A percentile compares a stretch with the other conserved stretches of the same genome.
Conservation (phyloP, 2,329 filamentous ascomycete genomes). For the Penicillium freii region DNA sequence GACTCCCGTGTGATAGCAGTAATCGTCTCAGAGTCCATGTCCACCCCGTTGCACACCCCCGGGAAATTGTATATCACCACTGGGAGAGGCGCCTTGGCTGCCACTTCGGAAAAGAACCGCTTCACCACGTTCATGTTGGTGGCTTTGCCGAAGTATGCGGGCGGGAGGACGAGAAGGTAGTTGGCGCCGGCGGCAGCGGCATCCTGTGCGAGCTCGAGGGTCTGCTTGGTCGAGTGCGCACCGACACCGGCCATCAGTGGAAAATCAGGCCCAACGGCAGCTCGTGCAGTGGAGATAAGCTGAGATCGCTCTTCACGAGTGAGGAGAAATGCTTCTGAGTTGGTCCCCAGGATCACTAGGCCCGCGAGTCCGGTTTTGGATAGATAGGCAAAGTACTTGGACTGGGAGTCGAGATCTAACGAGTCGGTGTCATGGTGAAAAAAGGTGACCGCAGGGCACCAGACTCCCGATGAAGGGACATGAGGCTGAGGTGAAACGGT, state of each 20-base stretch:
- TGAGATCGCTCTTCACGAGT: slow-evolving; percentile 59
- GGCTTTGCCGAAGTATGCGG: slow-evolving; percentile 64
- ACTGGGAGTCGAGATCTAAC: slow-evolving; percentile 49
- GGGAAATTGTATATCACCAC: slow-evolving; percentile 69
- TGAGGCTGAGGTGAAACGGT: slow-evolving; percentile 17
- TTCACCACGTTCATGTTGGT: slow-evolving; percentile 58
- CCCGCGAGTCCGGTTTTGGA: slow-evolving; percentile 52
- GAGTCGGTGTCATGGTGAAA: slow-evolving; percentile 53
- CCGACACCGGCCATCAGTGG: slow-evolving; percentile 64
- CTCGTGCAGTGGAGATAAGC: slow-evolving; percentile 57
- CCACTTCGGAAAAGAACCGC: slow-evolving; percentile 60
- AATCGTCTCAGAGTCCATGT: slow-evolving; percentile 65
- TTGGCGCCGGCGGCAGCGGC: slow-evolving; percentile 61
- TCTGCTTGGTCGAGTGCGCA: slow-evolving; percentile 64
- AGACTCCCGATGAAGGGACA: slow-evolving; percentile 41
- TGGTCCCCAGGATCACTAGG: slow-evolving; percentile 56
- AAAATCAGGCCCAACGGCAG: slow-evolving; percentile 52
- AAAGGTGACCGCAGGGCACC: slow-evolving; percentile 56
- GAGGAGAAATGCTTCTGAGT: slow-evolving; percentile 57
- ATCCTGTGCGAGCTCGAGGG: slow-evolving; percentile 59
- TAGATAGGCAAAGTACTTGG: slow-evolving; percentile 54
- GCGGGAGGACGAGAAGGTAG: slow-evolving; percentile 61
- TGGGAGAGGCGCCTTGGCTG: slow-evolving; percentile 53
- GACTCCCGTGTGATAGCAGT: slow-evolving; percentile 52
- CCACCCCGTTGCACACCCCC: slow-evolving; percentile 65